Percentiles rank a stretch among this genome's conserved stretches.
These are phyloP conservation scores for Fusarium napiforme DNA, from an alignment of 2,329 filamentous ascomycete genomes.

Conservation along the genomic window DNA sequence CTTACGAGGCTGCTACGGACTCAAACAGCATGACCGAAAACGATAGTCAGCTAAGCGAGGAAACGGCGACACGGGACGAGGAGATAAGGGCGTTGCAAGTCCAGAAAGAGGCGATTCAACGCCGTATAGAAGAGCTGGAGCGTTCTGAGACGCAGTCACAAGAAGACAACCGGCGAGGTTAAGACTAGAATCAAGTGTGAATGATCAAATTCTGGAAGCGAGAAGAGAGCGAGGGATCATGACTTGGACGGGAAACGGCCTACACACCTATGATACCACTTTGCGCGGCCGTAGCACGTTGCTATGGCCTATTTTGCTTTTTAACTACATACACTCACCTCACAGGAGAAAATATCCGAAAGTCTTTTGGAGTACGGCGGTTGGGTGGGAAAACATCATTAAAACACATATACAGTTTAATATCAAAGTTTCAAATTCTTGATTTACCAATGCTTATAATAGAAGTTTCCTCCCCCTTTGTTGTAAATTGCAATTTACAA, in stretches of 20 bases:
- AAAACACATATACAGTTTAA: constrained; percentile 1
- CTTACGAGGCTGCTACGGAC: constrained; percentile 46
- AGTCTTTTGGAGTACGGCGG: constrained; percentile 11
- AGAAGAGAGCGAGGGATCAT: constrained; percentile 22
- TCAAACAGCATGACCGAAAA: constrained; percentile 38
- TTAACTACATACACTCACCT: constrained; percentile 12
- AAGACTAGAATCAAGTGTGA: constrained; percentile 3
- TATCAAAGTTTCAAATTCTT: background rate
- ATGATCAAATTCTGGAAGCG: constrained; percentile 5
- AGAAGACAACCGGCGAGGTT: constrained; percentile 9
- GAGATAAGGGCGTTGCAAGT: constrained; percentile 48
- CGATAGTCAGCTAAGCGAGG: constrained; percentile 38
- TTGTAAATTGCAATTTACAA: background rate
- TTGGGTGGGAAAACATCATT: background rate
- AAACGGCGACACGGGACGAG: constrained; percentile 41
- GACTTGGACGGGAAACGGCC: constrained; percentile 40
- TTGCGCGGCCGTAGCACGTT: constrained; percentile 38
- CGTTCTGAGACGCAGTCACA: constrained; percentile 35
- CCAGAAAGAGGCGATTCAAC: constrained; percentile 51
- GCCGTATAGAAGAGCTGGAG: constrained; percentile 51
- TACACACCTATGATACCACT: constrained; percentile 47
- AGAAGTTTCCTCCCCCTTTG: background rate
- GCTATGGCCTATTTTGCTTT: constrained; percentile 33
- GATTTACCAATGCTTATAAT: background rate
- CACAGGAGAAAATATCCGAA: constrained; percentile 8